phyloP scores from a whole-genome alignment of 2,329 filamentous ascomycete species.

The Tolypocladium tropicale region DNA sequence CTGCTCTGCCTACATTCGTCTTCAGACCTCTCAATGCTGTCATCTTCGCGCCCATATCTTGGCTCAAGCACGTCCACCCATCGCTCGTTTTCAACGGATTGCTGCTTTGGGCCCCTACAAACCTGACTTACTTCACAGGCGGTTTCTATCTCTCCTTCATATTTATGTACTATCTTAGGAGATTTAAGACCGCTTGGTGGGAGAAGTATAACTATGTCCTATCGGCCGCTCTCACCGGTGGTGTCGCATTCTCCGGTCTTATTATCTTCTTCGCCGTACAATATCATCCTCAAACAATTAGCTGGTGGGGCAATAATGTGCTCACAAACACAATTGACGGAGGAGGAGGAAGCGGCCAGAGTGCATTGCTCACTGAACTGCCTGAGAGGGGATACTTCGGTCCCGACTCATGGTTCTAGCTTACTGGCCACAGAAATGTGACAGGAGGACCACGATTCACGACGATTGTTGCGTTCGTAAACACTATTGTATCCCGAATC shows the following conservation, averaged over 20 bases:
- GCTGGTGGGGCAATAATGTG: slow-evolving; percentile 31
- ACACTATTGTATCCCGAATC: too few species aligned
- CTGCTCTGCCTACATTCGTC: slow-evolving; percentile 3
- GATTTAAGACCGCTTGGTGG: slow-evolving; percentile 29
- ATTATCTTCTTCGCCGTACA: slow-evolving; percentile 31
- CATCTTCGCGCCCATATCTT: slow-evolving; percentile 9
- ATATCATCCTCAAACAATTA: slow-evolving; percentile 23
- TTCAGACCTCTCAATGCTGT: slow-evolving; percentile 6
- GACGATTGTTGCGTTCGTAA: too few species aligned
- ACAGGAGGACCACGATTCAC: too few species aligned
- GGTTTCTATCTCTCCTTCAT: slow-evolving; percentile 27
- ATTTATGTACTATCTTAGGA: slow-evolving; percentile 32
- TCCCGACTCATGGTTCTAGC: slow-evolving; percentile 4
- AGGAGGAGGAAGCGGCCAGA: slow-evolving; percentile 6
- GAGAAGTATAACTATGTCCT: slow-evolving; percentile 36
- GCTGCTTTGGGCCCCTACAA: slow-evolving; percentile 31
- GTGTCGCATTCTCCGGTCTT: slow-evolving; percentile 29
- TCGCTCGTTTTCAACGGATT: slow-evolving; percentile 29
- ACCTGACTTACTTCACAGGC: slow-evolving; percentile 30
- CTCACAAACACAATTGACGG: slow-evolving; percentile 8
- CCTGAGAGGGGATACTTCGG: slow-evolving; percentile 6
- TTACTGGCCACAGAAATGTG: too few species aligned
- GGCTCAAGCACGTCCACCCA: slow-evolving; percentile 27
- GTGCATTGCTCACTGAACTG: not conserved
- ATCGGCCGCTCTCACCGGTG: slow-evolving; percentile 27